Percentiles rank a stretch among this genome's conserved stretches.
Conservation (phyloP, 2,329 filamentous ascomycete genomes). For the Trichoderma cornu-damae region DNA sequence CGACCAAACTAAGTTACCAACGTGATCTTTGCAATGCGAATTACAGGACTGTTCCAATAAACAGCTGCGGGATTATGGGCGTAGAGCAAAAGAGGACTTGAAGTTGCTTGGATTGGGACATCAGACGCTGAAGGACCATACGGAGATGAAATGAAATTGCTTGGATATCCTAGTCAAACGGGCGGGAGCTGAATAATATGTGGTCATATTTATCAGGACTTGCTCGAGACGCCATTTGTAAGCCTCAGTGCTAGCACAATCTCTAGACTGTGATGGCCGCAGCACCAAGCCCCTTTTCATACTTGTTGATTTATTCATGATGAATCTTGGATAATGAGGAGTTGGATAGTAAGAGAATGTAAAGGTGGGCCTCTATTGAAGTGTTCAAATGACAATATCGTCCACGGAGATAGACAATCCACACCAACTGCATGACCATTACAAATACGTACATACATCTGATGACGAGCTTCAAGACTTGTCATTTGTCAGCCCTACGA, state of each 20-base stretch:
- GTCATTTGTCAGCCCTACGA: neutral
- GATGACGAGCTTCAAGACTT: too few species aligned
- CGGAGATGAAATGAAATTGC: slow-evolving; percentile 5
- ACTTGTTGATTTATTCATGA: too few species aligned
- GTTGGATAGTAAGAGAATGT: too few species aligned
- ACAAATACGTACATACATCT: neutral
- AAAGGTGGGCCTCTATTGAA: too few species aligned
- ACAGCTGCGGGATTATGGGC: neutral
- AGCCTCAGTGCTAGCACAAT: neutral
- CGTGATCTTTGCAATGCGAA: neutral
- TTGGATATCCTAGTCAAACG: neutral
- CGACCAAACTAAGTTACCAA: neutral
- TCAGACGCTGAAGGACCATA: neutral
- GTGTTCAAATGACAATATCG: neutral
- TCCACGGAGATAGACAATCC: neutral
- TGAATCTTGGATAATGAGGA: neutral
- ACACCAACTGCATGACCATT: neutral
- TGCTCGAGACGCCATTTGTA: neutral
- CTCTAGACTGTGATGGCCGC: neutral
- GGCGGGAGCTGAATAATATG: neutral
- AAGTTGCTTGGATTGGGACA: neutral
- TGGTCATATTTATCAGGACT: neutral
- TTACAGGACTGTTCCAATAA: neutral
- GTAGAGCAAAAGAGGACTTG: neutral
- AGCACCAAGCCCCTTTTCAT: neutral